phyloP scores from a whole-genome alignment of 2,329 filamentous ascomycete genomes.

The Drechslerella dactyloides region DNA sequence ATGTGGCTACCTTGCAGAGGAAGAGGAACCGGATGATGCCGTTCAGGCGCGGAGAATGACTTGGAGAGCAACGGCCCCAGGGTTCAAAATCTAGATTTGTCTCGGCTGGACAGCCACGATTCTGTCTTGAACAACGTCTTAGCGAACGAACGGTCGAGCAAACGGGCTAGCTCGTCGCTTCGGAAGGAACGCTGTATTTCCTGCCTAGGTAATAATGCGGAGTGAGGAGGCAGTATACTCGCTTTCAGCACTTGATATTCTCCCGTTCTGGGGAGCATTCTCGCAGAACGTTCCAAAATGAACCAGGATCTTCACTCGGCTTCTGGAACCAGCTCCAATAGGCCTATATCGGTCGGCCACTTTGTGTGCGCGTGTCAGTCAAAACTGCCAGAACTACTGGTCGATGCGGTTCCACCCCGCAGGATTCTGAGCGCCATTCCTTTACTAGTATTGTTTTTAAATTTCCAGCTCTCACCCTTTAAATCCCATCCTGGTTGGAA shows the following conservation, averaged over 20 bases:
- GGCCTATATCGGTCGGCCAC: too few species aligned
- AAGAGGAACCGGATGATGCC: neutral
- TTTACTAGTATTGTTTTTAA: too few species aligned
- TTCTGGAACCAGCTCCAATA: too few species aligned
- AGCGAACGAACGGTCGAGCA: conserved; percentile 13
- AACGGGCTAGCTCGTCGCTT: conserved; percentile 10
- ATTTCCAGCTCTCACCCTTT: too few species aligned
- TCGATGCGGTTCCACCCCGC: too few species aligned
- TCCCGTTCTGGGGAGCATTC: neutral
- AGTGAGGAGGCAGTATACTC: neutral
- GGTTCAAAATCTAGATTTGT: conserved; percentile 31
- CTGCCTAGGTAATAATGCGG: neutral
- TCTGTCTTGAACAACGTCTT: neutral
- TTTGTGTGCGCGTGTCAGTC: too few species aligned
- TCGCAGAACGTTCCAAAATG: neutral
- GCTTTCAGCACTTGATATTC: neutral
- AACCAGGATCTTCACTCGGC: neutral
- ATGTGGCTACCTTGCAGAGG: conserved; percentile 15
- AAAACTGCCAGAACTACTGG: too few species aligned
- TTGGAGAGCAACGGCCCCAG: conserved; percentile 3
- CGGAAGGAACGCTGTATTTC: neutral
- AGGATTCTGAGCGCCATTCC: too few species aligned
- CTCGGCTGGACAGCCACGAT: conserved; percentile 21
- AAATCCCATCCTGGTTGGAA: too few species aligned
- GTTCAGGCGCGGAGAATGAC: conserved; percentile 18